These are phyloP conservation scores for Quercus alba DNA, from an alignment of 306 rosid genomes.

Conservation along the genomic window DNA sequence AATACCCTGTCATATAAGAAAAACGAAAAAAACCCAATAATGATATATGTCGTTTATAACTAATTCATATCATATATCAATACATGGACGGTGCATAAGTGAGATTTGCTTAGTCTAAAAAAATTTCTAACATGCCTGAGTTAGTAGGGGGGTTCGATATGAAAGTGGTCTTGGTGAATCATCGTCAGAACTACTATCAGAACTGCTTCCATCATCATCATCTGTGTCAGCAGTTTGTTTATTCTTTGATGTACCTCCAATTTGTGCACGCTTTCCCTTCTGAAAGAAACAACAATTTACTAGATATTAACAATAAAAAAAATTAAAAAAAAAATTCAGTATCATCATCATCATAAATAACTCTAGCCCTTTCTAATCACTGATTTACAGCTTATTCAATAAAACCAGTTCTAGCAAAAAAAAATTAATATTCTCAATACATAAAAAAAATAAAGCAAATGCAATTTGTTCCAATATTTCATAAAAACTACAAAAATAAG, in stretches of 20 bases:
- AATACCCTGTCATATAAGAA: slow-evolving; percentile 51
- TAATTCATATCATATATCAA: too few relatives aligned
- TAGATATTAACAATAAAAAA: background rate
- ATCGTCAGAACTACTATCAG: slow-evolving; percentile 69
- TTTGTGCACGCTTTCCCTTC: slow-evolving; percentile 56
- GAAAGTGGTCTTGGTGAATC: slow-evolving; percentile 63
- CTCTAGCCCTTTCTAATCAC: too few relatives aligned
- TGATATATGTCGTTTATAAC: background rate
- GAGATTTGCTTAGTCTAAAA: background rate
- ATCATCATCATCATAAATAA: background rate
- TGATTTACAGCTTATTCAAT: background rate
- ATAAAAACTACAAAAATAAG: background rate
- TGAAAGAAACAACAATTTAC: background rate
- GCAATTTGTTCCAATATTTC: background rate
- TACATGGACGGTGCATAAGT: background rate
- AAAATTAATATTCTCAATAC: too few relatives aligned
- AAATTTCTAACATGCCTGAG: slow-evolving; percentile 51
- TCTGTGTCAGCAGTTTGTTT: slow-evolving; percentile 50
- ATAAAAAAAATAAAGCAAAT: background rate
- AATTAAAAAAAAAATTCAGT: background rate
- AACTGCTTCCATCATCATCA: slow-evolving; percentile 60
- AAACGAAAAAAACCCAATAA: background rate
- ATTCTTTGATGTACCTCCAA: slow-evolving; percentile 60
- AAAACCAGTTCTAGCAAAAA: background rate
- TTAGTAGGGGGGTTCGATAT: slow-evolving; percentile 81